Evolutionary conservation across 257 asterid species (phyloP).

Genomic region (Solanum peruvianum): DNA sequence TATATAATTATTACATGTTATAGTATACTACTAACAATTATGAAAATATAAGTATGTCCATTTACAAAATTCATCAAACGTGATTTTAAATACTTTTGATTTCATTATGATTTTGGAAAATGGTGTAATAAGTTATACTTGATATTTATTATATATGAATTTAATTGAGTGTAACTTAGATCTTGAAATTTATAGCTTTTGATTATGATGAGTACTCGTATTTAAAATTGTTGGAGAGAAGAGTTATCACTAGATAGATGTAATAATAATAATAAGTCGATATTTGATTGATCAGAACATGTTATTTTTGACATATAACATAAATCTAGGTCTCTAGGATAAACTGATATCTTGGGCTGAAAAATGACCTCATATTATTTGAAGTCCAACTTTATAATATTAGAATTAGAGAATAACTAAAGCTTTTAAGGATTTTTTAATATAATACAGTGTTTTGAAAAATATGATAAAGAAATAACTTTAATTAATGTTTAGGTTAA

Average conservation of each 20-base stretch:
- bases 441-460: too few relatives aligned
- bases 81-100: neutral
- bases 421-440: neutral
- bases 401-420: neutral
- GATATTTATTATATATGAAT: neutral
- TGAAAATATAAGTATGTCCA: neutral
- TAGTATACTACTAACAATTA: neutral
- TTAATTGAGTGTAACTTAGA: neutral
- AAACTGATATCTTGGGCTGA: neutral
- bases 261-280: neutral
- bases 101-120: neutral
- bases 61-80: neutral
- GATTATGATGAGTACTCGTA: neutral
- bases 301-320: neutral
- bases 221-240: neutral
- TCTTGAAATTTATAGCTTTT: neutral
- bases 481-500: too few relatives aligned
- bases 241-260: neutral
- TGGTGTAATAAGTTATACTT: neutral
- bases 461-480: too few relatives aligned
- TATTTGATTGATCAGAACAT: too few relatives aligned
- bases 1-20: neutral
- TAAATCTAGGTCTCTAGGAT: neutral
- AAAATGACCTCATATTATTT: neutral
- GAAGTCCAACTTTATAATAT: neutral